A percentile compares a stretch with the other conserved stretches of the same genome.
Conservation (phyloP, 2,329 filamentous ascomycete genomes). For the Aureobasidium sp. region DNA sequence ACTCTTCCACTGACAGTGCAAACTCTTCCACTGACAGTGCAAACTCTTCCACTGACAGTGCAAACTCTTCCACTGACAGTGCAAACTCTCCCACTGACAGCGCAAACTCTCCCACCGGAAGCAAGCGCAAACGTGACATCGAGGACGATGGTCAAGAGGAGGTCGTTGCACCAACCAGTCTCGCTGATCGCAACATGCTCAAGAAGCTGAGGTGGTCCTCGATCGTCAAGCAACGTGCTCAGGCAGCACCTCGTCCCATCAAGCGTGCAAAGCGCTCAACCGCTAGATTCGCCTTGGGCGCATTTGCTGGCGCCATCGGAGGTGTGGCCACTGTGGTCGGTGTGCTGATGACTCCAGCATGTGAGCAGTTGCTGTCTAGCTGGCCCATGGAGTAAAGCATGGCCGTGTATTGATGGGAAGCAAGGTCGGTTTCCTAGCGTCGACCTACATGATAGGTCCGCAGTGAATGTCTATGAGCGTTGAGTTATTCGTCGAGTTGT, state of each 20-base stretch:
- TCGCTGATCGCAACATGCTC: not conserved
- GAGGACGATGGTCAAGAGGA: constrained; percentile 2
- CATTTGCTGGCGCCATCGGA: not conserved
- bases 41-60: too few relatives aligned
- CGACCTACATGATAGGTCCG: not conserved
- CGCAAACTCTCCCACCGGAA: not conserved
- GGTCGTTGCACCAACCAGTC: not conserved
- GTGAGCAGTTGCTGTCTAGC: not conserved
- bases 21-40: too few relatives aligned
- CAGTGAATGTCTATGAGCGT: not conserved
- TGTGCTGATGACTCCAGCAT: constrained; percentile 6
- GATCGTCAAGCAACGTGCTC: not conserved
- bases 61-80: too few relatives aligned
- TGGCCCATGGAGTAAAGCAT: not conserved
- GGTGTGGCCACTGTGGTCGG: constrained; percentile 1
- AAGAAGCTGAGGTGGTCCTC: not conserved
- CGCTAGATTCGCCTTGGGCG: not conserved
- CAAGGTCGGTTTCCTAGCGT: not conserved
- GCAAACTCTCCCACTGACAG: too few relatives aligned
- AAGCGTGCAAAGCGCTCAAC: constrained; percentile 1
- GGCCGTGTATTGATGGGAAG: not conserved
- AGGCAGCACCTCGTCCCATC: not conserved
- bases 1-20: too few relatives aligned
- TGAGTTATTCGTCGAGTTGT: too few relatives aligned
- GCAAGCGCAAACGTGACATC: constrained; percentile 10